Conservation (phyloP, 2,329 filamentous ascomycete species). For the Alternaria atra region DNA sequence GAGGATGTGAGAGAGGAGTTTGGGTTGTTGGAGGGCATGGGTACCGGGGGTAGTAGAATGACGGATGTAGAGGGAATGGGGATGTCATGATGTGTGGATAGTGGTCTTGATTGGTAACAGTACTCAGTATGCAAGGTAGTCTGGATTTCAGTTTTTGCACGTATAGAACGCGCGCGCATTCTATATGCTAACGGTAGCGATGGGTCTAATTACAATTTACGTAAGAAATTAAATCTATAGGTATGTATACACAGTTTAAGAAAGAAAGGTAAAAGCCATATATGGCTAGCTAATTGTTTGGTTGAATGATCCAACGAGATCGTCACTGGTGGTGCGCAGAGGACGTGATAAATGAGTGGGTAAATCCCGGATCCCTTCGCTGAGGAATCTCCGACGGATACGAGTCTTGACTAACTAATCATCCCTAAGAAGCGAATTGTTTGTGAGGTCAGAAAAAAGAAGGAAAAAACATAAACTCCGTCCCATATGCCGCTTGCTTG, state of each 20-base stretch:
- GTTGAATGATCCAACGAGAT: not conserved
- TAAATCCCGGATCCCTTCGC: constrained; percentile 47
- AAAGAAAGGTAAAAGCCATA: not conserved
- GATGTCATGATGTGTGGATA: too few species aligned
- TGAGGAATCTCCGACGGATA: constrained; percentile 46
- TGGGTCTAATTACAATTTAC: not conserved
- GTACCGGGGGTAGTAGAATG: not conserved
- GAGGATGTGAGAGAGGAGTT: not conserved
- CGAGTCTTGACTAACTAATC: constrained; percentile 54
- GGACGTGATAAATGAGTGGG: constrained; percentile 42
- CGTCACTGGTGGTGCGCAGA: constrained; percentile 6
- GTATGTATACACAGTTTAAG: not conserved
- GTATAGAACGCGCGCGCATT: not conserved
- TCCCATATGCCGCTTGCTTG: constrained; percentile 30
- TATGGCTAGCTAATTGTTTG: too few species aligned
- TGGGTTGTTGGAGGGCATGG: not conserved
- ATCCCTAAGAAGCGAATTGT: constrained; percentile 47
- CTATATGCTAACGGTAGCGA: not conserved
- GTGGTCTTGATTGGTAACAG: too few species aligned
- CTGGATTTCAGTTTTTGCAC: not conserved
- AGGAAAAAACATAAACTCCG: constrained; percentile 27
- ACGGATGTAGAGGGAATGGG: not conserved
- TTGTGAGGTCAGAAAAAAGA: not conserved
- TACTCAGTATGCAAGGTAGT: too few species aligned
- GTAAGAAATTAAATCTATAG: not conserved